Conservation (phyloP, 2,329 filamentous ascomycete genomes). For the Bisporella sp. region DNA sequence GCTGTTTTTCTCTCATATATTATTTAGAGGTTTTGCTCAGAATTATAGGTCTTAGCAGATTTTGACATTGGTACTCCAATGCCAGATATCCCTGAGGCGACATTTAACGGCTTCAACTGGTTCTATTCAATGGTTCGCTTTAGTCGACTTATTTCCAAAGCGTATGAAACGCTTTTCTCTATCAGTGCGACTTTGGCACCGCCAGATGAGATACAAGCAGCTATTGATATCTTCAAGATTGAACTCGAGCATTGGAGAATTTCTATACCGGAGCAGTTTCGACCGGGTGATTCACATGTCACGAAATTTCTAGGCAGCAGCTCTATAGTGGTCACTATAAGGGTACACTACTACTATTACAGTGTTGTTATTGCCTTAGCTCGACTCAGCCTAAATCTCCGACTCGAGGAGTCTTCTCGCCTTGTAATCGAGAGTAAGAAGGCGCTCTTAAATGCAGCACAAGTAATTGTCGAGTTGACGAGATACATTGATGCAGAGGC, state of each 20-base stretch:
- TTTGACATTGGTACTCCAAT: conserved; percentile 31
- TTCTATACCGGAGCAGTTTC: conserved; percentile 24
- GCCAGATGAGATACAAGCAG: conserved; percentile 7
- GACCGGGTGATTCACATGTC: conserved; percentile 19
- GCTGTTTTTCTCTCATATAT: conserved; percentile 4
- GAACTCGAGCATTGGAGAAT: conserved; percentile 27
- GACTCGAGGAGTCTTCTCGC: conserved; percentile 7
- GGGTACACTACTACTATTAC: conserved; percentile 27
- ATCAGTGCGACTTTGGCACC: conserved; percentile 25
- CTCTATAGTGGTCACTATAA: conserved; percentile 18
- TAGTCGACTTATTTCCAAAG: conserved; percentile 26
- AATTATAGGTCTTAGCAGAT: conserved; percentile 28
- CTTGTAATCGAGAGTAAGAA: conserved; percentile 16
- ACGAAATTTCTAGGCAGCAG: conserved; percentile 2
- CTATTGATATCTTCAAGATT: conserved; percentile 20
- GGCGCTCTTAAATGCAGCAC: conserved; percentile 26
- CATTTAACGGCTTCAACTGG: conserved; percentile 30
- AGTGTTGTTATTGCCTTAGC: conserved; percentile 26
- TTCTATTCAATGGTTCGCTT: conserved; percentile 27
- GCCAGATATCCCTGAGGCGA: conserved; percentile 26
- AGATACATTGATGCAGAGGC: conserved; percentile 28
- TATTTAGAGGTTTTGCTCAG: background rate
- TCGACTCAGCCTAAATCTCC: conserved; percentile 24
- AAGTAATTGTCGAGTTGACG: conserved; percentile 28
- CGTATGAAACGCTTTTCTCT: conserved; percentile 30